Base-by-base conservation (phyloP, 805 yeast genomes). In the baker's yeast (Saccharomyces cerevisiae) region DNA sequence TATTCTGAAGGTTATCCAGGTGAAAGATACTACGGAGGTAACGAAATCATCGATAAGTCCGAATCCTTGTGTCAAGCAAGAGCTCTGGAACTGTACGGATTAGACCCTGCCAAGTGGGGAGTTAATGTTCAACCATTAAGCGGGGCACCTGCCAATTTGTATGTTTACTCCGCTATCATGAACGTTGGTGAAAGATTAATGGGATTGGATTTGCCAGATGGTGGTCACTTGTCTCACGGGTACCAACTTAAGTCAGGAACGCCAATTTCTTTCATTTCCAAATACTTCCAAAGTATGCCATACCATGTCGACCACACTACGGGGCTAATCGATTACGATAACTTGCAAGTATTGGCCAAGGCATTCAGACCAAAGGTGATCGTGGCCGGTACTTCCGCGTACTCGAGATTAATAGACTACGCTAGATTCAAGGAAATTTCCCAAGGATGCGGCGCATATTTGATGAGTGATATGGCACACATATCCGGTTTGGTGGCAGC, bases 1-100 rank as follows among this genome's bases (percentile, higher is more conserved):
- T 92, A 92, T 76, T 90, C 97, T 10, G 99, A 92, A 75, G 98
- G 98, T 60, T 92, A 92, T 75, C 99, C 99, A 46, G 96, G 96
- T 61, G 96, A 90, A 59, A 84, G 99, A 72, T 92, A 92, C 78
- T 92, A 92, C 71, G 99, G 99, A 73, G 99, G 99, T 72, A 92
- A 92, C 70, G 90, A 92, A 74, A 86, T 83, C 75, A 92, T 92
- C 66, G 99, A 92, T 76, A 79, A 83, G 76, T 89, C 89, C 66
- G 99, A 92, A 77, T 72, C 82, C 13, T 76, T 92, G 55, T 92
- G 98, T 76, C 97, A 90, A 75, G 79, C 83, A 64, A 81, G 99
- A 73, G 99, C 98, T 49, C 76, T 92, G 57, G 81, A 86, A 64
- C 90, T 96, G 10, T 92, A 89, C 73, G 74, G 76, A 55, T 74